These are phyloP conservation scores for Zoysia pacifica DNA, from an alignment of 176 grass and related monocot genomes.

Conservation along the genomic window DNA sequence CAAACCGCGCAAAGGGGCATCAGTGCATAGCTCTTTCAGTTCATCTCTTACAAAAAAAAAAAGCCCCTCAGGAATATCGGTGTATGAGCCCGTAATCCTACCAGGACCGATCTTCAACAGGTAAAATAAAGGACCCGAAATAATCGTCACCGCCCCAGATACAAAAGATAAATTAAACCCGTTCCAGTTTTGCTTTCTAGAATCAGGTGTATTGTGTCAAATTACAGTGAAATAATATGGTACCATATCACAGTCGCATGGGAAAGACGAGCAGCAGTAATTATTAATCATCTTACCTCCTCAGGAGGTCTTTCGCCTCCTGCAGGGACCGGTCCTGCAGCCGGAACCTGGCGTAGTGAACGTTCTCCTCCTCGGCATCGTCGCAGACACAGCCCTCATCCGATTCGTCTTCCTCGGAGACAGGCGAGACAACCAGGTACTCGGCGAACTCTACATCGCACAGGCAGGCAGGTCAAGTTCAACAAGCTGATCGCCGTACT, in stretches of 20 bases:
- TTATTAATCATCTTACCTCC: slow-evolving; percentile 45
- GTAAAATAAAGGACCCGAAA: neutral
- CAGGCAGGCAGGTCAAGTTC: neutral
- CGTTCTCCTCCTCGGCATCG: slow-evolving; percentile 18
- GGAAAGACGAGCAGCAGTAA: no score
- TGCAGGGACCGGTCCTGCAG: slow-evolving; percentile 33
- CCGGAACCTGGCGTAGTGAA: neutral
- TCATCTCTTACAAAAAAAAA: neutral
- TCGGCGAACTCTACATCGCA: slow-evolving; percentile 37
- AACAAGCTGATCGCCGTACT: neutral
- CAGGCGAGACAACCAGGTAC: slow-evolving; percentile 20
- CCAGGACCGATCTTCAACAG: neutral
- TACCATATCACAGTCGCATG: neutral
- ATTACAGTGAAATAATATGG: neutral
- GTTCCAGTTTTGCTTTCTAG: neutral
- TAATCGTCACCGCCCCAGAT: neutral
- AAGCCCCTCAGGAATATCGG: neutral
- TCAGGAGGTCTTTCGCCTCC: slow-evolving; percentile 53
- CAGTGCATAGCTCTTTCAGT: neutral
- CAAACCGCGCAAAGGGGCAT: no score
- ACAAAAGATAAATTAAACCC: neutral
- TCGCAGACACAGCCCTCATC: slow-evolving; percentile 26
- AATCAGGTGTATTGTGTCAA: neutral
- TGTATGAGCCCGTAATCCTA: slow-evolving; percentile 4
- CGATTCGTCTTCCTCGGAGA: slow-evolving; percentile 24